Evolutionary conservation across 768 basidiomycete genomes (phyloP), one percentile per base, ranked within the genome.

Genomic region (Trametopsis cervina): DNA sequence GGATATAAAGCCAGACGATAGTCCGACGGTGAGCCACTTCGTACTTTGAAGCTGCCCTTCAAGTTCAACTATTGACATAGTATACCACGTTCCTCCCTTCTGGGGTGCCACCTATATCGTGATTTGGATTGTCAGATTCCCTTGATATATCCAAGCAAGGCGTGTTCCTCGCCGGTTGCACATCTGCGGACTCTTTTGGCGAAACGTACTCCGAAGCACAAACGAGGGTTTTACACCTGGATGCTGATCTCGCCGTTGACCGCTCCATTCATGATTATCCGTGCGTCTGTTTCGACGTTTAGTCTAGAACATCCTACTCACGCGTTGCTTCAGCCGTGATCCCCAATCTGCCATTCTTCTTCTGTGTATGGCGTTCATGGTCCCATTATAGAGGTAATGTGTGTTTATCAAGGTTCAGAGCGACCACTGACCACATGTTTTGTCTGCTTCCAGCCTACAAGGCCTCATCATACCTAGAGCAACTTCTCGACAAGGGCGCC

Each of bases 321-420:
- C 50, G 22, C 15, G 11, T 13, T 12, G 18, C 17, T 17, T 38
- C 26, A 90, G 88, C 88, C 21, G 60, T 90, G 38, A 78, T 90
- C 64, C 89, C 88, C 24, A 91, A 91, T 61, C 64, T 91, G 18
- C 88, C 88, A 0, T 83, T 91, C 62, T 88, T 91, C 69, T 91
- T 86, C 65, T 89, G 85, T 56, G 76, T 72, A 9, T 91, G 88
- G 88, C 74, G 88, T 38, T 81, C 85, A 37, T 91, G 87, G 87
- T 83, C 81, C 35, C 88, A 91, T 63, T 90, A 83, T 61, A 77
- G 72, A 74, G 86, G 87, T 86, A 49, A n/a, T 23, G 18, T 10
- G 5, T 24, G 25, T 1, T 20, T 15, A 24, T 29, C 2, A 15
- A 23, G 23, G 6, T 13, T 10, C 9, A 7, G 13, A n/a, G 3